Base-by-base conservation (phyloP, 768 basidiomycete genomes). In the Lyophyllum decastes region DNA sequence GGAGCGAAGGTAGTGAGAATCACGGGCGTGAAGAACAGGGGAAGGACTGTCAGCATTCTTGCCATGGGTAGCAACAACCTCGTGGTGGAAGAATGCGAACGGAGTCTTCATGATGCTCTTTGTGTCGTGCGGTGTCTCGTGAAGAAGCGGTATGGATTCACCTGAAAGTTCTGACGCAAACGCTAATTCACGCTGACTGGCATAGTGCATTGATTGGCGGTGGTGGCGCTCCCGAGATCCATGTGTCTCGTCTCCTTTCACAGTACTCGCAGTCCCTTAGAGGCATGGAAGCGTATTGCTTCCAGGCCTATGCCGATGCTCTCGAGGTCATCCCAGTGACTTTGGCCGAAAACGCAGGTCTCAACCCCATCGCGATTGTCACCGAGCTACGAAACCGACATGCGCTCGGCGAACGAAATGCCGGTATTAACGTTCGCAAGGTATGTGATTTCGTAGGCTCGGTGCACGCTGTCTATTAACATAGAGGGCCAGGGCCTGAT, bases 221-320 rank as follows among this genome's bases (percentile, higher is more conserved):
- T 56, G 96, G 96, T 46, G 96, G 96, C 50, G 95, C 97, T 14
- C 97, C 97, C 11, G 97, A 99, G 73, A 98, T 98, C 62, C 94
- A 98, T 69, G 91, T 96, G 43, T 98, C 97, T 11, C 87, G 95
- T 50, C 77, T 91, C 64, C 82, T 99, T 48, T 88, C 93, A 1
- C 92, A 97, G 72, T 85, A 96, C 65, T 87, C 95, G 1, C 94
- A 96, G 63, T 90, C 94, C 0, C 81, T 98, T 59, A 96, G 90
- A 73, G 96, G 97, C 49, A 98, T 98, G 90, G 95, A 98, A 73
- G 93, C 96, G 9, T 98, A 98, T 73, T 98, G 97, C 74, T 97
- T 98, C 87, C 93, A 97, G 66, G 95, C 95, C 3, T 99, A 94
- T 68, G 95, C 97, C 26, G 96, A 98, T 67, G 95, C 97, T 1